Evolutionary conservation across 768 basidiomycete genomes (phyloP).

Genomic region (Lactarius quietus): DNA sequence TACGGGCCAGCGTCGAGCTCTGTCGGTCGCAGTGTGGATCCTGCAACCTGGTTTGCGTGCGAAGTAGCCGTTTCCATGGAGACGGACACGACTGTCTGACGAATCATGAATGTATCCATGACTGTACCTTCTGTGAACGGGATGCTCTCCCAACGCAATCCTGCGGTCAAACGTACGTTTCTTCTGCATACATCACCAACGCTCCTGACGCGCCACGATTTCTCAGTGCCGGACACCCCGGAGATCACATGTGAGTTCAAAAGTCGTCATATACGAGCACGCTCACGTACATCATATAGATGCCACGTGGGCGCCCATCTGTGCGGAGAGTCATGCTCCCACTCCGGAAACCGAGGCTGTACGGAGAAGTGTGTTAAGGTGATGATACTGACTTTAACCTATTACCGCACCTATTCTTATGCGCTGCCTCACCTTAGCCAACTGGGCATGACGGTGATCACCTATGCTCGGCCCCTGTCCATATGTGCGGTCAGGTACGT

Average conservation of each 20-base stretch:
- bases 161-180: slow-evolving; percentile 48
- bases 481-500: slow-evolving; percentile 53
- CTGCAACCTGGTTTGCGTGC: slow-evolving; percentile 51
- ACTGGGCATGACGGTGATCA: slow-evolving; percentile 40
- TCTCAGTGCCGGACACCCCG: slow-evolving; percentile 51
- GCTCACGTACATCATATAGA: slow-evolving; percentile 31
- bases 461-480: slow-evolving; percentile 48
- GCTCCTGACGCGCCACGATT: slow-evolving; percentile 24
- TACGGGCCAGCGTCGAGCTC: slow-evolving; percentile 44
- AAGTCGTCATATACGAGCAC: background rate
- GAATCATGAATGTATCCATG: slow-evolving; percentile 42
- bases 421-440: too few relatives aligned
- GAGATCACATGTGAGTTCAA: slow-evolving; percentile 45
- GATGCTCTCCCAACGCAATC: slow-evolving; percentile 27
- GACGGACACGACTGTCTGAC: slow-evolving; percentile 48
- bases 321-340: slow-evolving; percentile 48
- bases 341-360: slow-evolving; percentile 49
- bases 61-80: slow-evolving; percentile 41
- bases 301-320: slow-evolving; percentile 44
- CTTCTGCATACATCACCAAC: background rate
- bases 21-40: slow-evolving; percentile 45
- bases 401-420: background rate
- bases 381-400: background rate
- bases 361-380: slow-evolving; percentile 50
- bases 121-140: slow-evolving; percentile 44